Conservation (phyloP, 2,329 filamentous ascomycete genomes). For the Nemania diffusa region DNA sequence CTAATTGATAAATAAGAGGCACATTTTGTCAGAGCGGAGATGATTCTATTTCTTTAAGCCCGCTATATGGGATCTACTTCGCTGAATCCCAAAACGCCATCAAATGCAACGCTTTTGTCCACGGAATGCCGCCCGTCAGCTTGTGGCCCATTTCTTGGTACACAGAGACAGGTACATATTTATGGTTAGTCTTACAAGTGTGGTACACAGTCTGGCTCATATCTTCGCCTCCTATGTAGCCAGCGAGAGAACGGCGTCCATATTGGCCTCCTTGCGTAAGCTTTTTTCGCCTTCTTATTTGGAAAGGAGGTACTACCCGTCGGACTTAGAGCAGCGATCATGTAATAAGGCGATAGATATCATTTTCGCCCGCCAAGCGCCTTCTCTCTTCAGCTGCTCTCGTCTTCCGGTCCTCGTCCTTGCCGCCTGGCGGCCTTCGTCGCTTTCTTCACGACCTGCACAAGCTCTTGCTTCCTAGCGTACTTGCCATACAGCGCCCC, state of each 20-base stretch:
- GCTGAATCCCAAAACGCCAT: not conserved
- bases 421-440: not conserved
- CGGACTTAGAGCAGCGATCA: not conserved
- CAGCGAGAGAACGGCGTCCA: not conserved
- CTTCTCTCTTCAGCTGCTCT: no score
- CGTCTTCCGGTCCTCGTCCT: not conserved
- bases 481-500: slow-evolving; percentile 69
- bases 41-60: slow-evolving; percentile 10
- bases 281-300: not conserved
- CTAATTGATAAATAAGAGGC: not conserved
- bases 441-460: slow-evolving; percentile 68
- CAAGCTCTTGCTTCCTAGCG: slow-evolving; percentile 70
- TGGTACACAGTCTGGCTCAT: slow-evolving; percentile 7
- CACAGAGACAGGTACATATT: not conserved
- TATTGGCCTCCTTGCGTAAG: not conserved
- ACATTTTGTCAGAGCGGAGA: slow-evolving; percentile 17
- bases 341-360: not conserved
- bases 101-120: slow-evolving; percentile 5
- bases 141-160: not conserved
- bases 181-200: slow-evolving; percentile 13
- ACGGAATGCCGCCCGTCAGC: slow-evolving; percentile 10
- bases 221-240: not conserved
- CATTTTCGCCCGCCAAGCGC: not conserved
- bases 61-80: not conserved
- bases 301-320: not conserved